Evolutionary conservation across 2,329 filamentous ascomycete species (phyloP), one percentile per base, ranked within the genome.

Genomic region (Fusarium nematophilum): DNA sequence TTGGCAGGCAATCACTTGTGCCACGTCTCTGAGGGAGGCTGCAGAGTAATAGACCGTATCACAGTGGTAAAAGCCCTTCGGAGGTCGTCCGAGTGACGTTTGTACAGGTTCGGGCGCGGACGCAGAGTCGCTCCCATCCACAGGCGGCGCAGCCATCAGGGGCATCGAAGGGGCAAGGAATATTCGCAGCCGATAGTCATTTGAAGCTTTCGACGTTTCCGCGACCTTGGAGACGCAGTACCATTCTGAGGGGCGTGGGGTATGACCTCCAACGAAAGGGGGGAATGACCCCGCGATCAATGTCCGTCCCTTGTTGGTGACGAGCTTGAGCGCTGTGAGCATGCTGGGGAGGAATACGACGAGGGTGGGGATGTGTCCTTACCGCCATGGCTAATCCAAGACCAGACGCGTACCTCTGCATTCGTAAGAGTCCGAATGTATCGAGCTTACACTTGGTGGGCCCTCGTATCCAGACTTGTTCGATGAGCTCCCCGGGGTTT

Each of bases 401-500:
- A 15, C 13, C 9, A 27, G 21, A 13, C n/a, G 10, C 6, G 6
- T 26, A 10, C 6, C 11, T n/a, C 3, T 7, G 11, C n/a, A n/a
- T n/a, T n/a, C n/a, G n/a, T n/a, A n/a, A n/a, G n/a, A n/a, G n/a
- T n/a, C n/a, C n/a, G n/a, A n/a, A n/a, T n/a, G n/a, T n/a, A n/a
- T n/a, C n/a, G n/a, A n/a, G n/a, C n/a, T n/a, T n/a, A n/a, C n/a
- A n/a, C n/a, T n/a, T n/a, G n/a, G n/a, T n/a, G 21, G 30, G 27
- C 21, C 36, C 17, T 29, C 44, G 21, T n/a, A 61, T 15, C 60
- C 60, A 64, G 10, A 62, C 26, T 29, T 64, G 51, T 9, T 53
- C 36, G 15, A 64, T 33, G 6, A 15, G 18, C 23, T 64, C 56
- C 14, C 40, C 47, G 1, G 9, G 9, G 8, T 48, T 36, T 9